Percentiles rank a stretch among this genome's conserved stretches.
Conservation (phyloP, 352 stramenopile genomes). For the Globisporangium emineosum region DNA sequence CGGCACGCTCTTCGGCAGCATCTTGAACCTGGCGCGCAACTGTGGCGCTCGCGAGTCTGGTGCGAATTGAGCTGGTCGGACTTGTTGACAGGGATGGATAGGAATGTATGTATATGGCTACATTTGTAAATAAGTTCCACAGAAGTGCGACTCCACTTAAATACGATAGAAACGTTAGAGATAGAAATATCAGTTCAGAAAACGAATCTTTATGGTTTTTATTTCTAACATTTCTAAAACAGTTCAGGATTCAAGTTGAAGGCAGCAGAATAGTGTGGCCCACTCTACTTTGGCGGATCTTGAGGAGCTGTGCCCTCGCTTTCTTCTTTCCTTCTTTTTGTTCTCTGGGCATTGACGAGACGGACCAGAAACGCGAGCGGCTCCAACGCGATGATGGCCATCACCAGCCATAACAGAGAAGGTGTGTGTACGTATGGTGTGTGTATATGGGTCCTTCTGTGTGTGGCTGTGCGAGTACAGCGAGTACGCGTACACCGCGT, state of each 20-base stretch:
- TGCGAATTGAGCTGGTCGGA: background rate
- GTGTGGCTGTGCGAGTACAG: background rate
- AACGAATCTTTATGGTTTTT: background rate
- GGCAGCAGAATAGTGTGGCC: slow-evolving; percentile 1
- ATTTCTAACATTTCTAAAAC: background rate
- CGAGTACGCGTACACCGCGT: background rate
- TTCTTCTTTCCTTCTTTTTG: background rate
- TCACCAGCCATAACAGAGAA: background rate
- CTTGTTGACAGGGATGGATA: background rate
- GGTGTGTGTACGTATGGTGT: background rate
- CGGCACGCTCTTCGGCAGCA: slow-evolving; percentile 74
- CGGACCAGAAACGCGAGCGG: slow-evolving; percentile 1
- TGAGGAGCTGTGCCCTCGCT: slow-evolving; percentile 1
- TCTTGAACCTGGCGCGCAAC: slow-evolving; percentile 67
- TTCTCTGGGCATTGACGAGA: slow-evolving; percentile 8
- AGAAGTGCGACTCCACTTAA: background rate
- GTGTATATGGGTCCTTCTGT: background rate
- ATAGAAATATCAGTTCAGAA: background rate
- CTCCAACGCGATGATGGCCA: slow-evolving; percentile 5
- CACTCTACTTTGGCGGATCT: slow-evolving; percentile 7
- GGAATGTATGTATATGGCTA: background rate
- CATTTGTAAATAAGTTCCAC: background rate
- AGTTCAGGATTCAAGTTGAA: slow-evolving; percentile 1
- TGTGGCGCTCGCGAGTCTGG: slow-evolving; percentile 51
- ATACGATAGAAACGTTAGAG: background rate